A percentile compares a stretch with the other conserved stretches of the same genome.
These are phyloP conservation scores for Aspergillus steynii DNA, from an alignment of 495 filamentous ascomycete genomes.

Conservation along the genomic window DNA sequence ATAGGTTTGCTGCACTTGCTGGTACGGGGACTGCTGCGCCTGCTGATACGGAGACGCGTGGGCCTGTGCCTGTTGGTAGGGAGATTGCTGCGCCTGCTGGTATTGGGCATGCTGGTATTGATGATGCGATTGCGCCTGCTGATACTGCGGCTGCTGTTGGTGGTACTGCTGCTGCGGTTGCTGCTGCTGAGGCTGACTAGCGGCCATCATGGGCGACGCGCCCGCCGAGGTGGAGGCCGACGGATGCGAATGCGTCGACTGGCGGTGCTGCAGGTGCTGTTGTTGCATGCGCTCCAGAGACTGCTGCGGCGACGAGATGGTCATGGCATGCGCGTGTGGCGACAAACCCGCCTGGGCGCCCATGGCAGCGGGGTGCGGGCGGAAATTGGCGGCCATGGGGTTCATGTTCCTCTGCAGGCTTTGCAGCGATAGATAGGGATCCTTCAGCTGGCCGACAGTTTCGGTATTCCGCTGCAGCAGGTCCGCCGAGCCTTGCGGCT, in stretches of 20 bases:
- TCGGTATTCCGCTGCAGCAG: constrained; percentile 36
- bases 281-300: constrained; percentile 37
- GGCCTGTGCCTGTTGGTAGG: constrained; percentile 11
- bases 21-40: constrained; percentile 18
- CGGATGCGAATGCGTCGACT: constrained; percentile 22
- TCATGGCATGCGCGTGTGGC: constrained; percentile 32
- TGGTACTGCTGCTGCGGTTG: constrained; percentile 13
- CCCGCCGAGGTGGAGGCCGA: constrained; percentile 23
- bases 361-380: constrained; percentile 26
- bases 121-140: constrained; percentile 6
- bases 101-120: constrained; percentile 16
- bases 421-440: constrained; percentile 31
- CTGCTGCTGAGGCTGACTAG: constrained; percentile 18
- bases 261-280: constrained; percentile 32
- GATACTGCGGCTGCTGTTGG: constrained; percentile 8
- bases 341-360: constrained; percentile 32
- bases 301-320: constrained; percentile 40
- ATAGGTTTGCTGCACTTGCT: constrained; percentile 24
- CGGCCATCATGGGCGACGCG: constrained; percentile 26
- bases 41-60: constrained; percentile 14
- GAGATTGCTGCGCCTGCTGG: constrained; percentile 18
- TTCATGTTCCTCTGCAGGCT: constrained; percentile 38
- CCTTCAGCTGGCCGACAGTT: constrained; percentile 30
- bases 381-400: constrained; percentile 35
- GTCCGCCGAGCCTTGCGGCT: constrained; percentile 35